phyloP scores from a whole-genome alignment of 257 asterid species.

The Penstemon newberryi region DNA sequence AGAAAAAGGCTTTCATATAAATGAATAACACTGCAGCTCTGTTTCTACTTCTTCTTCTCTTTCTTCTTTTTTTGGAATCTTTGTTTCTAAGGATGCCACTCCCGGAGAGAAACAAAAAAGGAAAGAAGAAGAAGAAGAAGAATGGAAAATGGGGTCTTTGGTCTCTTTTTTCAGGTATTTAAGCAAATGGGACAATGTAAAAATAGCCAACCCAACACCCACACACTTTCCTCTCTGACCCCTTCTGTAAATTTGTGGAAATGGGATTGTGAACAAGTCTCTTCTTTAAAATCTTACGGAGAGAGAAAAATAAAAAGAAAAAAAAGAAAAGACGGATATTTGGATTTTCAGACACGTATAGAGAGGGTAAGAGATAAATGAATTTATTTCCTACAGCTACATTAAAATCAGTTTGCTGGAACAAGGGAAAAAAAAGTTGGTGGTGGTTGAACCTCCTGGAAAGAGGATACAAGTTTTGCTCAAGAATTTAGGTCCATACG shows the following conservation, averaged over 20 bases:
- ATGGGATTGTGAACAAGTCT: constrained; percentile 20
- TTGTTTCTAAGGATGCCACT: background rate
- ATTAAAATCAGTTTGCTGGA: constrained; percentile 33
- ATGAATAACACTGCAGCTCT: background rate
- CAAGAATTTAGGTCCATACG: constrained; percentile 23
- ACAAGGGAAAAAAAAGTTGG: constrained; percentile 39
- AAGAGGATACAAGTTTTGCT: constrained; percentile 23
- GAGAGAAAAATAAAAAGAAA: constrained; percentile 16
- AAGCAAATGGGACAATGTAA: constrained; percentile 10
- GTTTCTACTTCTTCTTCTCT: background rate
- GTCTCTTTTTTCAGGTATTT: background rate
- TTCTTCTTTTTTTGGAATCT: background rate
- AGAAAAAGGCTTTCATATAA: background rate
- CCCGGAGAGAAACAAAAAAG: background rate
- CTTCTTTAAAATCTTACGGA: background rate
- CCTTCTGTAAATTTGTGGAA: constrained; percentile 18
- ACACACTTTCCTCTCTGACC: background rate
- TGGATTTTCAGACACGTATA: constrained; percentile 33
- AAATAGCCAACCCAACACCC: background rate
- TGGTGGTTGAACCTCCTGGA: constrained; percentile 74
- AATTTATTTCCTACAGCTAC: constrained; percentile 33
- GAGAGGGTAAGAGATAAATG: constrained; percentile 44
- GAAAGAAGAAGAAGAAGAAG: constrained; percentile 1
- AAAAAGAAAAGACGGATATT: constrained; percentile 6
- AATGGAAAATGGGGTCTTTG: constrained; percentile 7